phyloP scores from a whole-genome alignment of 306 rosid genomes.

The Nissolia schottii region DNA sequence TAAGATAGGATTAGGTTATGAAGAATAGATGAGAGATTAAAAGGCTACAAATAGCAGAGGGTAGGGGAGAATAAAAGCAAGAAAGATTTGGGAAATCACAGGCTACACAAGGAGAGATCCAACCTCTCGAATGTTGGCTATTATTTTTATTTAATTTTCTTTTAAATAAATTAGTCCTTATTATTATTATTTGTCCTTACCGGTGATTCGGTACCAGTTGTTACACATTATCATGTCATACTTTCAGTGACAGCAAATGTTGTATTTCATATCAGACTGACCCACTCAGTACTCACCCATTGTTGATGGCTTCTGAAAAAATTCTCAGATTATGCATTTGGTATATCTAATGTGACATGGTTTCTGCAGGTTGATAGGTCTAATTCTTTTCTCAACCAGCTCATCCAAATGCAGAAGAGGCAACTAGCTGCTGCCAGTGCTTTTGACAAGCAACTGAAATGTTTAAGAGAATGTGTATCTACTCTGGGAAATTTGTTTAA shows the following conservation, averaged over 20 bases:
- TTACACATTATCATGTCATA: too few species aligned
- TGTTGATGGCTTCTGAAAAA: background rate
- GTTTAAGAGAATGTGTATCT: slow-evolving; percentile 48
- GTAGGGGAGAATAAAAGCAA: too few species aligned
- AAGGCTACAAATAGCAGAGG: too few species aligned
- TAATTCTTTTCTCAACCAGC: slow-evolving; percentile 65
- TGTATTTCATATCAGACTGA: background rate
- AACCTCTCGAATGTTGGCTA: too few species aligned
- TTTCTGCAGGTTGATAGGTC: slow-evolving; percentile 60
- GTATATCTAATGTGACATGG: background rate
- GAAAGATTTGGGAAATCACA: too few species aligned
- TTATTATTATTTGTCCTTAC: too few species aligned
- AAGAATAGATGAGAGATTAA: too few species aligned
- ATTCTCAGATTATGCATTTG: background rate
- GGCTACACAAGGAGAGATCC: too few species aligned
- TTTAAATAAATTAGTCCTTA: too few species aligned
- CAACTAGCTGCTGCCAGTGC: slow-evolving; percentile 57
- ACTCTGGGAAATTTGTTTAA: slow-evolving; percentile 53
- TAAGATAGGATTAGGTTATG: too few species aligned
- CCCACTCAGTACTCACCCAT: background rate
- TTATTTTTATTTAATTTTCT: too few species aligned
- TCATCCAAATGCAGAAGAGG: slow-evolving; percentile 59
- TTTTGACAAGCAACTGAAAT: slow-evolving; percentile 59
- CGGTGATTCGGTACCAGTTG: too few species aligned
- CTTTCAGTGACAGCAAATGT: background rate